These are phyloP conservation scores for Lachnellula subtilissima DNA, from an alignment of 2,329 filamentous ascomycete species.

Conservation along the genomic window DNA sequence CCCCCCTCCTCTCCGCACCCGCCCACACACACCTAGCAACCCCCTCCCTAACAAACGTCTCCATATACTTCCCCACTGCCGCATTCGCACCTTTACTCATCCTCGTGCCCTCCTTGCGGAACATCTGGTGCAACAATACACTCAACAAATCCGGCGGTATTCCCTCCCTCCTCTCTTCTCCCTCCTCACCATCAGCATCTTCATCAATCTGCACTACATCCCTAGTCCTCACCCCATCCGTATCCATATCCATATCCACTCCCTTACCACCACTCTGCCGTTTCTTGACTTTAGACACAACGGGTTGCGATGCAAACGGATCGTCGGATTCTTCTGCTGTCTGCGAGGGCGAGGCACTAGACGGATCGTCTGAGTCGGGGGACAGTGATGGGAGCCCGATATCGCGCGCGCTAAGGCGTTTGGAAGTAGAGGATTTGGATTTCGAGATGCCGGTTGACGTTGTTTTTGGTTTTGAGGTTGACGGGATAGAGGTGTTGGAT, in stretches of 20 bases:
- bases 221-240: no score
- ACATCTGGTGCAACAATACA: slow-evolving; percentile 73
- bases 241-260: neutral
- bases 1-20: slow-evolving; percentile 45
- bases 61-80: slow-evolving; percentile 78
- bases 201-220: no score
- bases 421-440: slow-evolving; percentile 2
- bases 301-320: slow-evolving; percentile 9
- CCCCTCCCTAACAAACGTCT: slow-evolving; percentile 85
- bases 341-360: neutral
- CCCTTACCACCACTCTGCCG: neutral
- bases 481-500: neutral
- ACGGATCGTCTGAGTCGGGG: neutral
- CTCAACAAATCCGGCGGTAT: slow-evolving; percentile 74
- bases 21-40: slow-evolving; percentile 74
- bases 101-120: slow-evolving; percentile 62
- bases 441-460: slow-evolving; percentile 2
- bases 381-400: slow-evolving; percentile 2
- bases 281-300: neutral
- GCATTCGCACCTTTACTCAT: slow-evolving; percentile 73
- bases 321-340: slow-evolving; percentile 5
- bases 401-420: neutral
- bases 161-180: slow-evolving; percentile 7
- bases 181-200: neutral
- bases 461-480: slow-evolving; percentile 2